phyloP scores from a whole-genome alignment of 108 stramenopile species.

The Craspedostauros australis region DNA sequence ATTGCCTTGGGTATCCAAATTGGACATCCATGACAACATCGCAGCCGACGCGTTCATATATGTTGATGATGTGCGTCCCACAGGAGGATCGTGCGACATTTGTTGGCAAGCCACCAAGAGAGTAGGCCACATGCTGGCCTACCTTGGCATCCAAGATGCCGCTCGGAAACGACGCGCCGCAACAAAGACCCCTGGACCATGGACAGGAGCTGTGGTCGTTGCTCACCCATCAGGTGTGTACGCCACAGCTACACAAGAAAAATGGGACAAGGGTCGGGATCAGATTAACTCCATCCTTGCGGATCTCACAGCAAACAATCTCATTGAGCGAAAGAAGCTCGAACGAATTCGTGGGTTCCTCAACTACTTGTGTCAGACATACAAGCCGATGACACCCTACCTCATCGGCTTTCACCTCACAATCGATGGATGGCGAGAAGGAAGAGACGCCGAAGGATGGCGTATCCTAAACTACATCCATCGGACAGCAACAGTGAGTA shows the following conservation, averaged over 20 bases:
- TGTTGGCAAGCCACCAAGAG: constrained; percentile 10
- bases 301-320: too few species aligned
- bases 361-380: constrained; percentile 30
- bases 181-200: constrained; percentile 11
- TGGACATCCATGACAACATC: background rate
- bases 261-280: constrained; percentile 14
- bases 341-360: constrained; percentile 30
- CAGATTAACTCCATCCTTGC: background rate
- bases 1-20: constrained; percentile 27
- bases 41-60: constrained; percentile 23
- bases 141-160: constrained; percentile 35
- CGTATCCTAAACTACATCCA: constrained; percentile 10
- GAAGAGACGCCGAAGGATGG: constrained; percentile 43
- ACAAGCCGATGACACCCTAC: constrained; percentile 27
- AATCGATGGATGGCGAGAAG: constrained; percentile 20
- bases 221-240: constrained; percentile 8
- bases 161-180: constrained; percentile 16
- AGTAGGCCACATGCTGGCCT: constrained; percentile 3
- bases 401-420: constrained; percentile 43
- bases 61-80: constrained; percentile 28
- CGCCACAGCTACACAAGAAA: constrained; percentile 7
- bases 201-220: constrained; percentile 9
- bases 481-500: background rate
- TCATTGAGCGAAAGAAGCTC: constrained; percentile 4
- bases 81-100: constrained; percentile 1